Percentiles rank a stretch among this genome's conserved stretches.
phyloP scores from a whole-genome alignment of 2,329 filamentous ascomycete genomes.

The Zymoseptoria tritici region DNA sequence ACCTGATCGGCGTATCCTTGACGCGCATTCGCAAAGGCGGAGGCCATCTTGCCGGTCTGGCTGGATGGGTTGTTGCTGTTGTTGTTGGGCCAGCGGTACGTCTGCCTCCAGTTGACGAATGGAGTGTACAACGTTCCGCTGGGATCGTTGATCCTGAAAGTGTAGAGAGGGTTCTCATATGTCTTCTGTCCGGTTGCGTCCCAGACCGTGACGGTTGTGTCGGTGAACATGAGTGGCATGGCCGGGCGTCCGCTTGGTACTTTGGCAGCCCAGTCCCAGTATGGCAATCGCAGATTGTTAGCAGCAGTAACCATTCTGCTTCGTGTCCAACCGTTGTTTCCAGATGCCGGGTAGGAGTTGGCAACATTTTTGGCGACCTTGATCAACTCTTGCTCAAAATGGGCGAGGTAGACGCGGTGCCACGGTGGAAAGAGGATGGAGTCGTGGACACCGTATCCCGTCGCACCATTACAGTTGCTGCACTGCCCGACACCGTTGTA shows the following conservation, averaged over 20 bases:
- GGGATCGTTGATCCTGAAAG: conserved; percentile 19
- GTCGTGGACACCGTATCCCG: conserved; percentile 24
- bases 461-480: conserved; percentile 11
- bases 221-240: conserved; percentile 18
- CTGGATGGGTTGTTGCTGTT: conserved; percentile 12
- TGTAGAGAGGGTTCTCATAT: conserved; percentile 24
- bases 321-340: not conserved
- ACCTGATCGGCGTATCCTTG: conserved; percentile 20
- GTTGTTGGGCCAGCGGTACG: conserved; percentile 21
- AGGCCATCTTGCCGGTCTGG: conserved; percentile 9
- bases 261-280: conserved; percentile 25
- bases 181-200: conserved; percentile 12
- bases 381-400: conserved; percentile 23
- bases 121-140: conserved; percentile 16
- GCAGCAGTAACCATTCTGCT: conserved; percentile 15
- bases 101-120: conserved; percentile 17
- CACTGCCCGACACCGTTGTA: conserved; percentile 20
- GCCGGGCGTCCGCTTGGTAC: conserved; percentile 6
- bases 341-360: conserved; percentile 10
- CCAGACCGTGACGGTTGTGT: conserved; percentile 17
- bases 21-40: conserved; percentile 14
- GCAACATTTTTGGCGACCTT: conserved; percentile 15
- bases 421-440: conserved; percentile 23
- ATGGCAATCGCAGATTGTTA: conserved; percentile 19
- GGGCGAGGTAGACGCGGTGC: conserved; percentile 23